Evolutionary conservation across 352 stramenopile species (phyloP).

Genomic region (Phytophthora meadii): DNA sequence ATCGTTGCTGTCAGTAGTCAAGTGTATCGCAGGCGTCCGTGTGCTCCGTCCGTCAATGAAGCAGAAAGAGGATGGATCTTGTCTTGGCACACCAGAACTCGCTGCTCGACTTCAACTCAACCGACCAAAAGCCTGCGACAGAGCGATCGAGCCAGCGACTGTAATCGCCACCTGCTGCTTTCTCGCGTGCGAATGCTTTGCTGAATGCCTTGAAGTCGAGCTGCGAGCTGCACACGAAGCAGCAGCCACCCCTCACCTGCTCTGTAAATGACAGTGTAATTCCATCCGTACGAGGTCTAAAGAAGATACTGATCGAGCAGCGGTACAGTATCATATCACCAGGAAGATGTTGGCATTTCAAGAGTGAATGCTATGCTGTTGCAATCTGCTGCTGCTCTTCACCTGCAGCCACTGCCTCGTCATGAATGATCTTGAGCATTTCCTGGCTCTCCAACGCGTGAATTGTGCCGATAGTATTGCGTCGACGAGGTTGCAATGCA

Average conservation of each 20-base stretch:
- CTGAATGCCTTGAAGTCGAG: conserved; percentile 5
- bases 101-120: conserved; percentile 16
- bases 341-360: not conserved
- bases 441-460: conserved; percentile 70
- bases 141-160: conserved; percentile 15
- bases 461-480: conserved; percentile 57
- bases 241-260: not conserved
- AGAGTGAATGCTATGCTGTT: conserved; percentile 11
- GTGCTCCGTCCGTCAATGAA: not conserved
- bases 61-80: not conserved
- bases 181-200: conserved; percentile 23
- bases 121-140: conserved; percentile 16
- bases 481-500: conserved; percentile 19
- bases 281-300: conserved; percentile 6
- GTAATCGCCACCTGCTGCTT: conserved; percentile 15
- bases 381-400: conserved; percentile 19
- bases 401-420: conserved; percentile 7
- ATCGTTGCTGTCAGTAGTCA: not conserved
- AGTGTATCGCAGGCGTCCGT: conserved; percentile 1
- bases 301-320: conserved; percentile 1
- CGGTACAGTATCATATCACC: not conserved
- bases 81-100: not conserved
- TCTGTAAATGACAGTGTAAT: not conserved
- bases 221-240: conserved; percentile 15
- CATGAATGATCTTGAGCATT: conserved; percentile 47